These are phyloP conservation scores for Cryptosporidium felis DNA, from an alignment of 169 alveolate species.

Conservation along the genomic window DNA sequence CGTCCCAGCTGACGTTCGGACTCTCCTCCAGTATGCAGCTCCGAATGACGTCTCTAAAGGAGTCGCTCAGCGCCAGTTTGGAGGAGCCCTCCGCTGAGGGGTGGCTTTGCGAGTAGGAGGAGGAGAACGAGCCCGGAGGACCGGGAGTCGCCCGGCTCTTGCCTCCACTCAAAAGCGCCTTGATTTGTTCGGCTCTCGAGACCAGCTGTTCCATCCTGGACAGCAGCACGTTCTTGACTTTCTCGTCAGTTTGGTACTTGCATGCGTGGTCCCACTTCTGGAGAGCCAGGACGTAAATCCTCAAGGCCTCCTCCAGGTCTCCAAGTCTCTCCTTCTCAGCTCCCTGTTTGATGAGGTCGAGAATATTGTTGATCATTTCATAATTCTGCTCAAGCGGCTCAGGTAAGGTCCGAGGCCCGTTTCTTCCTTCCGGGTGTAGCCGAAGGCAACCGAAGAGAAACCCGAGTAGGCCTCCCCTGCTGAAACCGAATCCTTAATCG, in stretches of 20 bases:
- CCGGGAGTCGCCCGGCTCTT: no score
- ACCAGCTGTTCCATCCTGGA: slow-evolving; percentile 65
- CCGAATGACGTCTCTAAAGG: slow-evolving; percentile 76
- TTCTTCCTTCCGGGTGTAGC: no score
- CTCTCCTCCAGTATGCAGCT: slow-evolving; percentile 85
- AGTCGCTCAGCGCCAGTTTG: no score
- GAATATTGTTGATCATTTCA: slow-evolving; percentile 49
- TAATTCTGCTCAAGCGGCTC: no score
- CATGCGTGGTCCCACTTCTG: slow-evolving; percentile 66
- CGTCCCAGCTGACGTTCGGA: slow-evolving; percentile 94
- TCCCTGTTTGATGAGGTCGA: slow-evolving; percentile 71
- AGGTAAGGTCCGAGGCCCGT: no score
- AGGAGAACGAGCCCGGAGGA: no score
- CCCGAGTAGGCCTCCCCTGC: no score
- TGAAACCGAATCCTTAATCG: no score
- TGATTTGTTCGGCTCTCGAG: slow-evolving; percentile 63
- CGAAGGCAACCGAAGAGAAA: no score
- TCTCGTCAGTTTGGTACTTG: slow-evolving; percentile 53
- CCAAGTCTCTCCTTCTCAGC: slow-evolving; percentile 62
- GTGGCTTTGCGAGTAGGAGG: no score
- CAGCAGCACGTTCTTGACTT: slow-evolving; percentile 30
- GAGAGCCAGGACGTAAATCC: slow-evolving; percentile 61
- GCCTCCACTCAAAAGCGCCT: no score
- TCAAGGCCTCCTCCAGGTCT: slow-evolving; percentile 69
- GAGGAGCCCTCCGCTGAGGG: no score